phyloP scores from a whole-genome alignment of 495 filamentous ascomycete genomes.

The Bryoglossum gracile region DNA sequence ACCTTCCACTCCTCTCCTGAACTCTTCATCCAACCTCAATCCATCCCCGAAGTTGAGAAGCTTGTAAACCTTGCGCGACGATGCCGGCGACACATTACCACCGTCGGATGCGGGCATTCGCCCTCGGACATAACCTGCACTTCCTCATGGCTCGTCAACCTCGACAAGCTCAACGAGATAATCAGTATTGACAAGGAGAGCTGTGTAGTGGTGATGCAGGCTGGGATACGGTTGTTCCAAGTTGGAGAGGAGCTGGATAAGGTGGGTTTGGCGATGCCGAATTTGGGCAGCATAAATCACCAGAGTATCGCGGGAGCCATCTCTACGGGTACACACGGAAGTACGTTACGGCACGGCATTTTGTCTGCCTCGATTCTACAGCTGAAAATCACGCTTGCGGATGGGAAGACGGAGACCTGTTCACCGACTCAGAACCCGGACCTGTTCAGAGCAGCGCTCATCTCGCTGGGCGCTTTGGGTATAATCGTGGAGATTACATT shows the following conservation, averaged over 20 bases:
- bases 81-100: constrained; percentile 71
- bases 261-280: constrained; percentile 72
- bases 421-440: constrained; percentile 61
- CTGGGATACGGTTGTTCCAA: constrained; percentile 71
- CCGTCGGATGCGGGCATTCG: constrained; percentile 82
- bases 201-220: constrained; percentile 65
- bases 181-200: constrained; percentile 57
- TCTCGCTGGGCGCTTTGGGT: constrained; percentile 83
- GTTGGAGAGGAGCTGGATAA: constrained; percentile 63
- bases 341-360: constrained; percentile 73
- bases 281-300: constrained; percentile 87
- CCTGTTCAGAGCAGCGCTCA: constrained; percentile 80
- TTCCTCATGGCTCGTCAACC: constrained; percentile 88
- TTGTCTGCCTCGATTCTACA: constrained; percentile 66
- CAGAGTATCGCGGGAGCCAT: constrained; percentile 94
- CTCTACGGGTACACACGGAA: constrained; percentile 87
- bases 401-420: constrained; percentile 69
- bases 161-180: constrained; percentile 73
- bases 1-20: constrained; percentile 84
- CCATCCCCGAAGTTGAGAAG: constrained; percentile 73
- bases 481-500: constrained; percentile 86
- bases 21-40: constrained; percentile 78
- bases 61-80: constrained; percentile 71
- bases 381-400: constrained; percentile 74
- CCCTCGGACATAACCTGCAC: constrained; percentile 91